Evolutionary conservation across 257 asterid genomes (phyloP).

Genomic region (Galeopsis tetrahit): DNA sequence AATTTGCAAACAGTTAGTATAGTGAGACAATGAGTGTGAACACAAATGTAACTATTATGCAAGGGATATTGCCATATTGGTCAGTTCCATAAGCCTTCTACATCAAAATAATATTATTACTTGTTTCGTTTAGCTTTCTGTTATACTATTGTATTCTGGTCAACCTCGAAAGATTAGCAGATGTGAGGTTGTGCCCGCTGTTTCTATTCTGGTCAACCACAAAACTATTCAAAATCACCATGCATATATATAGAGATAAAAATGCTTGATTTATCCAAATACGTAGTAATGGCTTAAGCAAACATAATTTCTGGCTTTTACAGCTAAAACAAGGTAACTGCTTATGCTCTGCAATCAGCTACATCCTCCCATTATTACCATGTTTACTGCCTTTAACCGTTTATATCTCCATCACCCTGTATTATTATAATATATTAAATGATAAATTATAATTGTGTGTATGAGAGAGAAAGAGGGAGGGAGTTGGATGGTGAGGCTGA

Average conservation of each 20-base stretch:
- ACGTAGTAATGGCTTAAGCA: background rate
- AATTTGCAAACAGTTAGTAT: background rate
- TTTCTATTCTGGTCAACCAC: slow-evolving; percentile 2
- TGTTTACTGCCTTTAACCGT: background rate
- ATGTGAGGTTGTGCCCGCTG: slow-evolving; percentile 1
- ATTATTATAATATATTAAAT: background rate
- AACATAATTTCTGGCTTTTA: background rate
- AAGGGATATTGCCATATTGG: background rate
- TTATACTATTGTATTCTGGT: background rate
- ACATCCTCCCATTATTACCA: background rate
- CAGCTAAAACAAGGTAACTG: background rate
- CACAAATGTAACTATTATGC: background rate
- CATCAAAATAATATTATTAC: background rate
- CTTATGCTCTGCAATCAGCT: background rate
- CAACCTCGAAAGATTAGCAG: background rate
- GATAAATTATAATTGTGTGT: background rate
- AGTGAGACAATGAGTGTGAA: background rate
- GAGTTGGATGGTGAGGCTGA: background rate
- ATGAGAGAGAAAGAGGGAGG: background rate
- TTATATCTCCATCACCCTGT: background rate
- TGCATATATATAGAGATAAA: background rate
- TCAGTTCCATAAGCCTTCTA: background rate
- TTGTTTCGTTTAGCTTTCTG: background rate
- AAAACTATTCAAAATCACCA: background rate
- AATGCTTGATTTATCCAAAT: background rate